Percentiles rank a stretch among this genome's conserved stretches.
phyloP scores from a whole-genome alignment of 2,329 filamentous ascomycete genomes.

The Claviceps spartinae region DNA sequence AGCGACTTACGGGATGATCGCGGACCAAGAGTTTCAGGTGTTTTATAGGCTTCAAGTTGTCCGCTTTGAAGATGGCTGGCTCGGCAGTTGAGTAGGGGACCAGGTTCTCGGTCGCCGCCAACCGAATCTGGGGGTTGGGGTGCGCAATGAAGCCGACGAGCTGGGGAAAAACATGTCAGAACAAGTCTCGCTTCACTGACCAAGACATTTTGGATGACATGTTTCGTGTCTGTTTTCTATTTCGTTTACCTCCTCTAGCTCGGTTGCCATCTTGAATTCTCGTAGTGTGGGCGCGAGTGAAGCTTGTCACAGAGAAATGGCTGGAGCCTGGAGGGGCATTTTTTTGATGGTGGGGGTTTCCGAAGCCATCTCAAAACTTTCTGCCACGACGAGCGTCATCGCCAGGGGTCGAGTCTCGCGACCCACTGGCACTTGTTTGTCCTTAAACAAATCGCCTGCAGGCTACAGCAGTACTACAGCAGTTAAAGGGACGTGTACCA shows the following conservation, averaged over 20 bases:
- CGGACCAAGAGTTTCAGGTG: constrained; percentile 77
- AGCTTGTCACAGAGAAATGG: not conserved
- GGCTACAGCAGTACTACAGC: not conserved
- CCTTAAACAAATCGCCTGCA: not conserved
- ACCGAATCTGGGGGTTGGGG: constrained; percentile 80
- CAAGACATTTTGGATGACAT: not conserved
- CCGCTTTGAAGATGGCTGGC: constrained; percentile 69
- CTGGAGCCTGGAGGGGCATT: constrained; percentile 13
- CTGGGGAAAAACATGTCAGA: constrained; percentile 27
- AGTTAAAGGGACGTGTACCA: not conserved
- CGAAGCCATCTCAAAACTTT: constrained; percentile 1
- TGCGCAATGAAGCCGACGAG: constrained; percentile 88
- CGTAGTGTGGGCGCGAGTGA: not conserved
- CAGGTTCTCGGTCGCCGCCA: constrained; percentile 73
- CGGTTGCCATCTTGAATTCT: constrained; percentile 48
- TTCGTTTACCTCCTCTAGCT: constrained; percentile 55
- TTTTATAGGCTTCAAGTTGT: constrained; percentile 64
- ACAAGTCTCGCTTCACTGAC: not conserved
- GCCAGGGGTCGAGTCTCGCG: not conserved
- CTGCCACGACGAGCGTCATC: constrained; percentile 7
- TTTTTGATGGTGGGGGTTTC: constrained; percentile 10
- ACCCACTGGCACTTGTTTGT: constrained; percentile 9
- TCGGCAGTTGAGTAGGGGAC: constrained; percentile 67
- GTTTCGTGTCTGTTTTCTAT: not conserved
- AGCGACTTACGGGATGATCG: constrained; percentile 58